Evolutionary conservation across 2,329 filamentous ascomycete species (phyloP).

Genomic region (Paracorniculantispora psalliotae): DNA sequence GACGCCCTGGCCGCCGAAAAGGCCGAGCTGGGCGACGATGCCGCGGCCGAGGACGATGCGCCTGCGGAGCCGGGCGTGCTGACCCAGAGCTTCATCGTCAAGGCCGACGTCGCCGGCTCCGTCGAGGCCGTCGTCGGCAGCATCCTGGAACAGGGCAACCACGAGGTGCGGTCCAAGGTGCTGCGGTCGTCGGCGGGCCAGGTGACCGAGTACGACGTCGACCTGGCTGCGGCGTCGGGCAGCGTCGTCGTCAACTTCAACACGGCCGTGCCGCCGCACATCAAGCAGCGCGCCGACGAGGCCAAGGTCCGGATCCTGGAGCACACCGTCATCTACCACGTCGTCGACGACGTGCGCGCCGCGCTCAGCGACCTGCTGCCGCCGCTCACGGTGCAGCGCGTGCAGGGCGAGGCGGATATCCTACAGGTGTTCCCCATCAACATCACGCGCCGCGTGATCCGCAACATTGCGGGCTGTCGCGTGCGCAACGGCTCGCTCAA

Average conservation of each 20-base stretch:
- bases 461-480: constrained; percentile 80
- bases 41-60: constrained; percentile 34
- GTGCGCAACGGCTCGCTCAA: constrained; percentile 74
- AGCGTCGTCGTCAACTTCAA: constrained; percentile 87
- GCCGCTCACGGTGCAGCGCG: constrained; percentile 60
- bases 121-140: constrained; percentile 83
- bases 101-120: constrained; percentile 89
- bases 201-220: constrained; percentile 80
- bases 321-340: constrained; percentile 79
- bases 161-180: constrained; percentile 73
- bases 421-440: constrained; percentile 80
- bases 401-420: constrained; percentile 85
- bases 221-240: constrained; percentile 73
- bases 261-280: constrained; percentile 59
- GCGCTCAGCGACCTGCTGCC: constrained; percentile 66
- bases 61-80: constrained; percentile 39
- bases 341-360: constrained; percentile 66
- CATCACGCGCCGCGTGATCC: constrained; percentile 62
- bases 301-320: constrained; percentile 74
- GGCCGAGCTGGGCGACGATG: constrained; percentile 31
- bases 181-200: constrained; percentile 73
- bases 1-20: constrained; percentile 24
- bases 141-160: constrained; percentile 73
- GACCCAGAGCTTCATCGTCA: constrained; percentile 76
- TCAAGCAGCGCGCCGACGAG: constrained; percentile 64